These are phyloP conservation scores for Candida yuanshanica DNA, from an alignment of 805 yeast species.

Conservation along the genomic window DNA sequence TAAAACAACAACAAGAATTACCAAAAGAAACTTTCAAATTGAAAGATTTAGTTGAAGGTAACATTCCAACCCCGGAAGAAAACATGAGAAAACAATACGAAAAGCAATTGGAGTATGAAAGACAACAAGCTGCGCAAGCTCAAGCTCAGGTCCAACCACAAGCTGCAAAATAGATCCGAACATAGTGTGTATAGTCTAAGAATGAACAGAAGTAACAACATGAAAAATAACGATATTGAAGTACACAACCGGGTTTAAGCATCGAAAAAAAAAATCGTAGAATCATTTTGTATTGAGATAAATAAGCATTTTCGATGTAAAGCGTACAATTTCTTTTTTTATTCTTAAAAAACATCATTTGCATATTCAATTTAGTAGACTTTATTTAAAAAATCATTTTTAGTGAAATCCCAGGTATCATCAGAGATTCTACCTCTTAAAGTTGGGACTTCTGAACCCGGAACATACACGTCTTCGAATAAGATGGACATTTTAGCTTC, in stretches of 20 bases:
- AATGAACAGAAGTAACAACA: not conserved
- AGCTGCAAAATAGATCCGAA: conserved; percentile 2
- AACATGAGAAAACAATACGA: conserved; percentile 37
- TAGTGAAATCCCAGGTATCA: conserved; percentile 81
- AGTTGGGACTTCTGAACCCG: conserved; percentile 87
- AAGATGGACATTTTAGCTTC: conserved; percentile 91
- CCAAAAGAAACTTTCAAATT: conserved; percentile 80
- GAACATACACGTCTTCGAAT: conserved; percentile 94
- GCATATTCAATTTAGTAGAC: conserved; percentile 17
- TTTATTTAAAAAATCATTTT: conserved; percentile 37
- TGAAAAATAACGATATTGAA: too few species aligned
- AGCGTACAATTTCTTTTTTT: not conserved
- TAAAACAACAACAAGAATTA: conserved; percentile 63
- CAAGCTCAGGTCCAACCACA: not conserved
- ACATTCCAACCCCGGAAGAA: conserved; percentile 72
- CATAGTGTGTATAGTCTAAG: not conserved
- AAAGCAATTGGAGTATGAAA: conserved; percentile 33
- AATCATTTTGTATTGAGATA: not conserved
- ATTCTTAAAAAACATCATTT: not conserved
- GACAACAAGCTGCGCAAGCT: conserved; percentile 9
- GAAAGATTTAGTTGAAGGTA: conserved; percentile 81
- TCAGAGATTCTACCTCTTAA: conserved; percentile 96
- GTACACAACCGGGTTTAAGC: too few species aligned
- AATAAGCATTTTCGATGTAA: not conserved
- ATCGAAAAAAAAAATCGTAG: not conserved